Base-by-base conservation (phyloP, 2,329 filamentous ascomycete species). In the Paraconiothyrium brasiliense region DNA sequence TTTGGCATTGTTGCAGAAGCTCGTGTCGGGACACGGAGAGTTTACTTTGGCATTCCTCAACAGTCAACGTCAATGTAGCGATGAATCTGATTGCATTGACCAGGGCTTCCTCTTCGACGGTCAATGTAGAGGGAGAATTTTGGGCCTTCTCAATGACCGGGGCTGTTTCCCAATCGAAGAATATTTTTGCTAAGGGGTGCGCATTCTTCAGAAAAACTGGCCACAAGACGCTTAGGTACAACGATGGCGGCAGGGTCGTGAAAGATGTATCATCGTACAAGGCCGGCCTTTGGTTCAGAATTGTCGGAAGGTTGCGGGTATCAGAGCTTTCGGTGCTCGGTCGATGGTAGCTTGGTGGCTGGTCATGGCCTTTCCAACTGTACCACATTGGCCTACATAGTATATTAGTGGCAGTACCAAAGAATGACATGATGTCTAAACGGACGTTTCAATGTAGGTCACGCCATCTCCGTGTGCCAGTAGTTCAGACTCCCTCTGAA, bases 311-410 rank as follows among this genome's bases (percentile, higher is more conserved):
- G 44, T 47, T 13, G 20, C 22, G 44, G 44, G 44, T 27, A 24
- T 47, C 27, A 20, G 24, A 24, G 22, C 7, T 13, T 6, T 47
- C 9, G 4, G 20, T 47, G 44, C 24, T 27, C 20, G 44, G 43
- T 46, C n/a, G 44, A 47, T 27, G 44, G 8, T 24, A 20, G 22
- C 13, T 30, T 13, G 24, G 20, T 47, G 44, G 24, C 4, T 47
- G 20, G 27, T 47, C 44, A 27, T 47, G 44, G 13, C 44, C 44
- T 47, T 47, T 47, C 44, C 44, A 47, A 20, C 44, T 47, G 22
- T 47, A 47, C 44, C 44, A 47, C 44, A 47, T 47, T 27, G 44
- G 44, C 44, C 44, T 47, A 27, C n/a, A 13, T 11, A 11, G 5
- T 27, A 30, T 4, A 27, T 47, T 13, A 47, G 44, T 20, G 20